Percentiles rank a stretch among this genome's conserved stretches.
Conservation (phyloP, 164 flowering plant genomes). For the Vitis vinifera region ASM3070453v1 NC_081807.1:1837001-1837500, state of each 20-base stretch:
- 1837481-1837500: conserved; percentile 75
- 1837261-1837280: conserved; percentile 41
- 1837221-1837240: conserved; percentile 53
- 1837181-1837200: conserved; percentile 38
- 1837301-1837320: conserved; percentile 43
- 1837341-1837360: conserved; percentile 38
- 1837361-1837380: conserved; percentile 37
- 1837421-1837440: conserved; percentile 44
- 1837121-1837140: conserved; percentile 23
- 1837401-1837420: conserved; percentile 38
- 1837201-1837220: conserved; percentile 30
- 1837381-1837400: conserved; percentile 49
- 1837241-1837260: conserved; percentile 57
- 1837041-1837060: conserved; percentile 61
- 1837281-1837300: conserved; percentile 39
- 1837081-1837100: conserved; percentile 29
- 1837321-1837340: conserved; percentile 44
- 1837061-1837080: conserved; percentile 52
- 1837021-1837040: conserved; percentile 55
- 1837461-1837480: conserved; percentile 58
- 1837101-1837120: conserved; percentile 28
- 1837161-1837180: conserved; percentile 43
- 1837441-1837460: conserved; percentile 36
- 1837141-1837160: conserved; percentile 33
- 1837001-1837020: conserved; percentile 45